These are phyloP conservation scores for Apiospora rasikravindrae DNA, from an alignment of 2,329 filamentous ascomycete species.

Conservation along the genomic window DNA sequence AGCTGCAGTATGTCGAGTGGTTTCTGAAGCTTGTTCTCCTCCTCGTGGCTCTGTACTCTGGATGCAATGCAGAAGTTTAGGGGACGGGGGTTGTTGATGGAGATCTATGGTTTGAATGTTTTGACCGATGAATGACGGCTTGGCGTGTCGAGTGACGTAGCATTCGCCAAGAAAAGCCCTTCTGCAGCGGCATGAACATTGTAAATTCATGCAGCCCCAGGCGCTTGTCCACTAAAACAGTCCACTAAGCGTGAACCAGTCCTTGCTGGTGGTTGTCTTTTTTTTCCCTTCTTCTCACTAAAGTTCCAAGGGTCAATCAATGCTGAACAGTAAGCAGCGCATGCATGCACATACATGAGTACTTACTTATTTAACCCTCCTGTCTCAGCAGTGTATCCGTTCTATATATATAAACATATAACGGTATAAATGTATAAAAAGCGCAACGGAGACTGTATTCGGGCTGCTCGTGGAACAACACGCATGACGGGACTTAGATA, in stretches of 20 bases:
- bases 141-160: conserved; percentile 12
- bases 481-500: not conserved
- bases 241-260: not conserved
- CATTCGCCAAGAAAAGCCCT: not conserved
- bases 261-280: not conserved
- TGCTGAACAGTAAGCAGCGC: not conserved
- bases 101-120: not conserved
- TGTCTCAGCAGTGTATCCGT: not conserved
- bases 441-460: not conserved
- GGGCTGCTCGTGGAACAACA: not conserved
- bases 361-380: not conserved
- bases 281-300: not conserved
- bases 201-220: not conserved
- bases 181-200: conserved; percentile 12
- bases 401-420: too few species aligned
- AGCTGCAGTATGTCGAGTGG: not conserved
- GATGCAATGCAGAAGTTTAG: not conserved
- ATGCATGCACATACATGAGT: not conserved
- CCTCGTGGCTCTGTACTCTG: not conserved
- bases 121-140: not conserved
- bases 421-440: too few species aligned
- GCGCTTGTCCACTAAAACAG: not conserved
- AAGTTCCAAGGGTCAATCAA: not conserved
- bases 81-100: not conserved
- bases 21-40: not conserved